Evolutionary conservation across 2,329 filamentous ascomycete species (phyloP), one percentile per base, ranked within the genome.

Genomic region (Fonsecaea erecta): DNA sequence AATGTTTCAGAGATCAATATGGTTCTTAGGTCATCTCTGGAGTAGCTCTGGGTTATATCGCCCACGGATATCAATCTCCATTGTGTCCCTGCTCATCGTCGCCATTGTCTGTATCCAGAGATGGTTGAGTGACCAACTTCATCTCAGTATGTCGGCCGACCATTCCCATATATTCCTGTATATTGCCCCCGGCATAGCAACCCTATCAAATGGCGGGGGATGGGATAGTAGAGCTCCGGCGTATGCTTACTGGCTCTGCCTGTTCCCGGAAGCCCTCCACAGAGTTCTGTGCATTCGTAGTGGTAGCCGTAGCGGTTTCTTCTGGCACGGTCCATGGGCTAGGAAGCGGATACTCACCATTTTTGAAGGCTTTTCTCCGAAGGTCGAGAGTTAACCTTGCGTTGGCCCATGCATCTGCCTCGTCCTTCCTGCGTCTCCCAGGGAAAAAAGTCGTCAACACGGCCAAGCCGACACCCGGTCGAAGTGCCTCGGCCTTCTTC

Each of bases 401-500:
- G 3, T 24, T 52, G n/a, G 30, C 62, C 67, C 67, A 69, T 62
- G 28, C 61, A 16, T 40, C 30, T 8, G 59, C 34, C 55, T 69
- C 67, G 1, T 61, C 55, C 21, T 30, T 21, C 5, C 62, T 18
- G 5, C 67, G 53, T 26, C 59, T 60, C 18, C 65, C 65, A 9
- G 75, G 75, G 35, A 77, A 77, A 64, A 76, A 77, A 2, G 71
- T 72, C 3, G 70, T 71, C 16, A 72, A 52, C 68, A 78, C 71
- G 43, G 72, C 74, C 26, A 67, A 69, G 1, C 76, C 76, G 18
- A 77, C 54, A 60, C 71, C 65, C n/a, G 73, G 73, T 51, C 75
- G 75, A 26, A 66, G 63, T 60, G 72, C 68, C 66, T 77, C 76
- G 0, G 73, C 68, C 28, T 71, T 71, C 56, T 73, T 71, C 12